Conservation (phyloP, 169 alveolate genomes). For the Plasmodium gallinaceum region DNA sequence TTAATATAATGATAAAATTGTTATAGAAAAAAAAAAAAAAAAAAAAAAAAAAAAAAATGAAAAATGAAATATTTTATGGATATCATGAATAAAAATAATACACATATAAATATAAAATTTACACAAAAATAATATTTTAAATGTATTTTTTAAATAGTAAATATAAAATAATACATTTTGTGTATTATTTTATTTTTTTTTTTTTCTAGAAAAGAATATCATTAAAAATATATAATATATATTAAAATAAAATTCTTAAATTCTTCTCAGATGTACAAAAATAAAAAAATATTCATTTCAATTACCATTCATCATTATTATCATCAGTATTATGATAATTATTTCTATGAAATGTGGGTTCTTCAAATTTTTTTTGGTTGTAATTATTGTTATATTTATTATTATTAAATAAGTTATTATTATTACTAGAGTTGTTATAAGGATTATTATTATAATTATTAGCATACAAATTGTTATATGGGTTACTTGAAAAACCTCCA, state of each 20-base stretch:
- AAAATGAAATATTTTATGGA: constrained; percentile 6
- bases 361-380: constrained; percentile 28
- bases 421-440: constrained; percentile 6
- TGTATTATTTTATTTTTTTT: constrained; percentile 7
- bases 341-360: constrained; percentile 30
- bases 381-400: constrained; percentile 44
- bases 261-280: not conserved
- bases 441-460: constrained; percentile 12
- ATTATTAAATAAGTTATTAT: constrained; percentile 22
- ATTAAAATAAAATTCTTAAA: not conserved
- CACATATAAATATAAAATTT: not conserved
- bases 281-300: not conserved
- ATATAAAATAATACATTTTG: not conserved
- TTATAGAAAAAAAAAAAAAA: not conserved
- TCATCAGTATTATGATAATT: constrained; percentile 45
- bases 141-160: too few species aligned
- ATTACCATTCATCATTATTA: constrained; percentile 38
- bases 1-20: too few species aligned
- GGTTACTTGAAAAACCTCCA: constrained; percentile 27
- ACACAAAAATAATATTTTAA: not conserved
- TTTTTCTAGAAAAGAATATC: not conserved
- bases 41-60: constrained; percentile 25
- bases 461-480: constrained; percentile 40
- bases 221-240: not conserved
- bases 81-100: not conserved